A percentile compares a stretch with the other conserved stretches of the same genome.
These are phyloP conservation scores for Noccaea bulbosa DNA, from an alignment of 345 rosid species.

Conservation along the genomic window DNA sequence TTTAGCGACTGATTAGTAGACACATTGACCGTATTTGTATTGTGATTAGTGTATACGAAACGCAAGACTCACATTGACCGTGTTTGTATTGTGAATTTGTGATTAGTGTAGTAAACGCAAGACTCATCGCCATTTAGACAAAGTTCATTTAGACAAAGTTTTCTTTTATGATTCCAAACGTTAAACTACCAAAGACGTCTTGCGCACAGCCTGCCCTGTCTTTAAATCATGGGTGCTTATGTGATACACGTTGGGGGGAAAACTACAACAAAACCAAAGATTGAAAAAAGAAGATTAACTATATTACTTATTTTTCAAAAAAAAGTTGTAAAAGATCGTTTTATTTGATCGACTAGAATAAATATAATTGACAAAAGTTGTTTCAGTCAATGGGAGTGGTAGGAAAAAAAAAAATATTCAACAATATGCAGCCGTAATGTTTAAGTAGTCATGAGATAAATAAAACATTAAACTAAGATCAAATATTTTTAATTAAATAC, in stretches of 20 bases:
- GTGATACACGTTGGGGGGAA: no score
- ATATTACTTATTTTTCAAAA: background rate
- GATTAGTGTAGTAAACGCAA: no score
- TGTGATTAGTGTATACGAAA: background rate
- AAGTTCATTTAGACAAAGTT: background rate
- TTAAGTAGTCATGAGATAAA: background rate
- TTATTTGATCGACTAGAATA: background rate
- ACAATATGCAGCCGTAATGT: background rate
- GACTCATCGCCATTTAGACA: background rate
- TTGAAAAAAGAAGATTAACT: no score
- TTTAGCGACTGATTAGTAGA: background rate
- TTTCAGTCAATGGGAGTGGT: background rate
- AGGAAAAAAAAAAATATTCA: background rate
- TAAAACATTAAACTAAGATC: background rate
- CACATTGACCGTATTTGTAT: background rate
- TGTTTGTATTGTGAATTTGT: no score
- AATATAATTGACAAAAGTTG: background rate
- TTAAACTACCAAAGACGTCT: background rate
- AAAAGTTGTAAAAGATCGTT: background rate
- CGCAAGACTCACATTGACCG: background rate
- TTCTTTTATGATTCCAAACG: conserved; percentile 7
- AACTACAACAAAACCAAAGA: no score
- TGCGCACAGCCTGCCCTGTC: background rate
- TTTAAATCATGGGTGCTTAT: no score
- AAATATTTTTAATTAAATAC: no score